Conservation (phyloP, 2,329 filamentous ascomycete species). For the Xylariaceae sp. region DNA sequence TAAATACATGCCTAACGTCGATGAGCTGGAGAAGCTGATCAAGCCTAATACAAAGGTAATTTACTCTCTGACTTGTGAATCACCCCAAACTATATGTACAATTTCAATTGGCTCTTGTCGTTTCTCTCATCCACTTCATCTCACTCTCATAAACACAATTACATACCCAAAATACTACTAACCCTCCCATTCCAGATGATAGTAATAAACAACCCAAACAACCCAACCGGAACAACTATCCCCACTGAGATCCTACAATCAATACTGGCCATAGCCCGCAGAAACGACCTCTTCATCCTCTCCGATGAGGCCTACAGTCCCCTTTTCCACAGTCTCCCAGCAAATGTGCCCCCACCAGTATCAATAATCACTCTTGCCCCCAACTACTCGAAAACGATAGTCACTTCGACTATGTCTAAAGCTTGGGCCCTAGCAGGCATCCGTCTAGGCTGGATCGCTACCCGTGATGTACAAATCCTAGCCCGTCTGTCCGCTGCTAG, state of each 20-base stretch:
- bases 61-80: slow-evolving; percentile 30
- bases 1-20: slow-evolving; percentile 60
- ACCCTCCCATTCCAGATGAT: slow-evolving; percentile 38
- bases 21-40: slow-evolving; percentile 60
- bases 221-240: slow-evolving; percentile 70
- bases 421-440: slow-evolving; percentile 79
- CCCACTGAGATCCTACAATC: slow-evolving; percentile 53
- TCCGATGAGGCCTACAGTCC: slow-evolving; percentile 81
- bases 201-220: slow-evolving; percentile 67
- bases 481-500: slow-evolving; percentile 58
- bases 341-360: slow-evolving; percentile 46
- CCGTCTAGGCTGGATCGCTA: slow-evolving; percentile 76
- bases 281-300: slow-evolving; percentile 60
- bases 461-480: slow-evolving; percentile 56
- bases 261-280: slow-evolving; percentile 58
- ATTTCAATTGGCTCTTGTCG: neutral
- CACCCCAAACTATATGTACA: too few relatives aligned
- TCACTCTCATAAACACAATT: neutral
- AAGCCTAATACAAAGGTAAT: slow-evolving; percentile 62
- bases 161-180: neutral
- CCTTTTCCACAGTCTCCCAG: slow-evolving; percentile 62
- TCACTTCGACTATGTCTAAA: slow-evolving; percentile 79
- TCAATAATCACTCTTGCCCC: slow-evolving; percentile 57
- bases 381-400: slow-evolving; percentile 64
- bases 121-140: neutral